Conservation (phyloP, 495 filamentous ascomycete genomes). For the Neurospora discreta region DNA sequence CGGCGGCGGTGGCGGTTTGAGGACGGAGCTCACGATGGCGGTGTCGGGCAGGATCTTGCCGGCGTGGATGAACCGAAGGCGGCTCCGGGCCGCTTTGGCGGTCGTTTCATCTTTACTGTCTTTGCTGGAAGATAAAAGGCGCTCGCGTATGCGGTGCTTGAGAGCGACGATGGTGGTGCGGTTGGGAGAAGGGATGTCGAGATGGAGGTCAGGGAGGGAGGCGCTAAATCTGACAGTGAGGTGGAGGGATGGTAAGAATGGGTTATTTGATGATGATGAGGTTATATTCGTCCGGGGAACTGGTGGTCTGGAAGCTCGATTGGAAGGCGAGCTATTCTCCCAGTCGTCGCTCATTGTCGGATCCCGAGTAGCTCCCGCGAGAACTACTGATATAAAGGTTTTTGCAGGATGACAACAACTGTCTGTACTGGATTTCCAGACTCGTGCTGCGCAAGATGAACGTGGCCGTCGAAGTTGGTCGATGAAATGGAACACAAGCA, state of each 20-base stretch:
- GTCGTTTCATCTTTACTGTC: conserved; percentile 21
- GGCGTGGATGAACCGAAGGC: conserved; percentile 76
- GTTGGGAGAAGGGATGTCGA: conserved; percentile 56
- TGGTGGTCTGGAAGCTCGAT: neutral
- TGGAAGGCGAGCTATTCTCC: neutral
- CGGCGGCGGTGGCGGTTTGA: conserved; percentile 50
- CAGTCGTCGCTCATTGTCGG: neutral
- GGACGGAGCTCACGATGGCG: conserved; percentile 48
- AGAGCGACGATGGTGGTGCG: conserved; percentile 62
- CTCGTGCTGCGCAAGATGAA: neutral
- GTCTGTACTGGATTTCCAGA: neutral
- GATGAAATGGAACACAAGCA: neutral
- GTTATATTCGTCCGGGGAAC: conserved; percentile 3
- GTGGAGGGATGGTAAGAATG: conserved; percentile 37
- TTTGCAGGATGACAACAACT: neutral
- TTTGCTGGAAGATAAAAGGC: conserved; percentile 35
- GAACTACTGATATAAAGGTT: neutral
- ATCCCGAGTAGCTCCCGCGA: neutral
- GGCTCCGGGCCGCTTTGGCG: conserved; percentile 36
- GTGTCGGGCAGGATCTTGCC: conserved; percentile 73
- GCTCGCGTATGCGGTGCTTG: conserved; percentile 68
- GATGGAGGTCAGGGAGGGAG: conserved; percentile 68
- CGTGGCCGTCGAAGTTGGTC: neutral
- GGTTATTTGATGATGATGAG: conserved; percentile 1
- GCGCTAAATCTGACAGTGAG: conserved; percentile 84